Conservation (phyloP, 345 rosid genomes). For the Hibiscus tridactylites region DNA sequence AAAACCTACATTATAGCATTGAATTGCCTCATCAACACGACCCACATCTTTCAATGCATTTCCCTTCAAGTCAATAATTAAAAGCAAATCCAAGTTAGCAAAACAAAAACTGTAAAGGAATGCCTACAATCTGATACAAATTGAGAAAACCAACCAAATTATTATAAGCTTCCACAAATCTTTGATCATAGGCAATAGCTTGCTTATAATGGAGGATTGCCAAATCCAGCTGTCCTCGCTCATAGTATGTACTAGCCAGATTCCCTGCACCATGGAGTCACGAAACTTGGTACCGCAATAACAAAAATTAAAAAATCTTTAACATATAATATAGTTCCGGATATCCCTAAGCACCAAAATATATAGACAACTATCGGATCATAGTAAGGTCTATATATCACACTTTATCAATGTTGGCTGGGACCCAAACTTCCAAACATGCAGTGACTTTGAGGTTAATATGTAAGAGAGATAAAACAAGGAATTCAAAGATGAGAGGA, state of each 20-base stretch:
- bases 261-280: slow-evolving; percentile 45
- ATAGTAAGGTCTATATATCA: not conserved
- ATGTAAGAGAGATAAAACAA: not conserved
- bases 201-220: slow-evolving; percentile 82
- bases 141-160: slow-evolving; percentile 62
- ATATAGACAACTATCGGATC: not conserved
- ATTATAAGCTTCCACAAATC: slow-evolving; percentile 93
- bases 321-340: not conserved
- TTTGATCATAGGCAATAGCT: slow-evolving; percentile 74
- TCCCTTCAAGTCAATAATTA: slow-evolving; percentile 43
- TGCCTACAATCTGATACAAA: not conserved
- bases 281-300: not conserved
- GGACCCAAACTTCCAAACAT: not conserved
- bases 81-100: slow-evolving; percentile 4
- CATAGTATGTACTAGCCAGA: slow-evolving; percentile 82
- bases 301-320: not conserved
- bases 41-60: slow-evolving; percentile 95
- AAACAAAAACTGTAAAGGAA: not conserved
- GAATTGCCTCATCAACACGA: slow-evolving; percentile 85
- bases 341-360: not conserved
- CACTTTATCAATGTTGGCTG: not conserved
- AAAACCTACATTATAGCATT: slow-evolving; percentile 75
- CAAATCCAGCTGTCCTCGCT: slow-evolving; percentile 78
- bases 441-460: not conserved
- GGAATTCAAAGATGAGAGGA: not conserved